Evolutionary conservation across 2,329 filamentous ascomycete genomes (phyloP).

Genomic region (Cryphonectria naterciae): DNA sequence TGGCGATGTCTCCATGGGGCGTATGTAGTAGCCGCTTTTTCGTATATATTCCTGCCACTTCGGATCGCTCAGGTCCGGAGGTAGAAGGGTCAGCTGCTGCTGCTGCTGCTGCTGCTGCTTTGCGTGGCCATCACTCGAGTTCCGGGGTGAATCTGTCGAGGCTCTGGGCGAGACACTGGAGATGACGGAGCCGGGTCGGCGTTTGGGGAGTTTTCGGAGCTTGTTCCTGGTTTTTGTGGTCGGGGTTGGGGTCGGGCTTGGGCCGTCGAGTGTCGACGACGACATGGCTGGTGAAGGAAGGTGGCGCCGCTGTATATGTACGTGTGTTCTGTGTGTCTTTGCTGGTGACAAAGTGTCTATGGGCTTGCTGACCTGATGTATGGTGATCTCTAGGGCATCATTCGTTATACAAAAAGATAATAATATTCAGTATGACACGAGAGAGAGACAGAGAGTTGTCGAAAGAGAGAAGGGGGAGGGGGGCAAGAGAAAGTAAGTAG

Average conservation of each 20-base stretch:
- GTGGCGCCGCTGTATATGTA: conserved; percentile 11
- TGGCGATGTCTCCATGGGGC: conserved; percentile 31
- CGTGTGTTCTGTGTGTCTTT: background rate
- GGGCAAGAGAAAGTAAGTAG: background rate
- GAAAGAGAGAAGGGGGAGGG: background rate
- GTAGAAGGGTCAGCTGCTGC: conserved; percentile 32
- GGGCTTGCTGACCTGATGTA: background rate
- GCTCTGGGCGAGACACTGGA: conserved; percentile 29
- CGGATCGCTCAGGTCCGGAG: conserved; percentile 40
- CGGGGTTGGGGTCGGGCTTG: background rate
- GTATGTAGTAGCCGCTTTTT: conserved; percentile 35
- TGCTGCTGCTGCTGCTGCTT: conserved; percentile 24
- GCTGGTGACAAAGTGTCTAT: background rate
- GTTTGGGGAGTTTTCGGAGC: conserved; percentile 37
- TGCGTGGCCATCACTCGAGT: conserved; percentile 25
- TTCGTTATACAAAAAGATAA: background rate
- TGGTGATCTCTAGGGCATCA: background rate
- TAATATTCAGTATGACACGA: background rate
- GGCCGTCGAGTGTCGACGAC: conserved; percentile 26
- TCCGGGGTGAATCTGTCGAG: conserved; percentile 30
- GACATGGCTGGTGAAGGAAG: conserved; percentile 22
- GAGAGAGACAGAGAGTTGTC: background rate
- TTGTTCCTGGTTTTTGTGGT: conserved; percentile 37
- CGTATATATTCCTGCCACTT: conserved; percentile 41
- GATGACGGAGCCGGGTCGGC: conserved; percentile 21